A percentile compares a stretch with the other conserved stretches of the same genome.
Evolutionary conservation across 2,329 filamentous ascomycete genomes (phyloP).

Genomic region (Apiospora aurea): DNA sequence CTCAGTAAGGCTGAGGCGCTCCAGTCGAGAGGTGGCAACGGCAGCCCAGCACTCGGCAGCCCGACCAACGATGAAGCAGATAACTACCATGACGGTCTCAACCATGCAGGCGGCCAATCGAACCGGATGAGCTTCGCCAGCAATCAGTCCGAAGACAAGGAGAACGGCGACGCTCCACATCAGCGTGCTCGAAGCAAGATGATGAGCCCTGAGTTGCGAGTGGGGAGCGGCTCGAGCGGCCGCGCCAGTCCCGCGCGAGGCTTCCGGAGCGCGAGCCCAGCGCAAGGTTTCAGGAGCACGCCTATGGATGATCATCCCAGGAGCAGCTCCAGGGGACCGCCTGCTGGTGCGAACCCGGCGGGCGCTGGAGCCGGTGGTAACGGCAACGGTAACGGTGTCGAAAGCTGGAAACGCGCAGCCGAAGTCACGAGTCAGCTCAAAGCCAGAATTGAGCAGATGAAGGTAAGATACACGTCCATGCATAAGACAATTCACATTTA

Average conservation of each 20-base stretch:
- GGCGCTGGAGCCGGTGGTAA: slow-evolving; percentile 13
- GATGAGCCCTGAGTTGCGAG: slow-evolving; percentile 61
- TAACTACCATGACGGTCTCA: slow-evolving; percentile 62
- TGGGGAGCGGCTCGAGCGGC: slow-evolving; percentile 62
- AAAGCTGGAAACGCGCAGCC: slow-evolving; percentile 96
- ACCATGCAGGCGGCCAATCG: slow-evolving; percentile 45
- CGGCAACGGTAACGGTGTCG: slow-evolving; percentile 62
- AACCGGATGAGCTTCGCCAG: slow-evolving; percentile 70
- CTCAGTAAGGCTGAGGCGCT: slow-evolving; percentile 65
- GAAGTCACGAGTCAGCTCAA: slow-evolving; percentile 98
- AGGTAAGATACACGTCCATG: slow-evolving; percentile 56
- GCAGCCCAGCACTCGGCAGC: slow-evolving; percentile 55
- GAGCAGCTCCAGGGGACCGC: slow-evolving; percentile 32
- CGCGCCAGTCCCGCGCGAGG: slow-evolving; percentile 66
- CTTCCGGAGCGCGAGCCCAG: slow-evolving; percentile 65
- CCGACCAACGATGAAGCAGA: slow-evolving; percentile 65
- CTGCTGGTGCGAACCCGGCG: slow-evolving; percentile 30
- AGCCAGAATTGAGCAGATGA: slow-evolving; percentile 98
- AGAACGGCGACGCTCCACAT: slow-evolving; percentile 64
- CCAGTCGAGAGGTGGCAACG: slow-evolving; percentile 43
- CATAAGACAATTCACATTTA: slow-evolving; percentile 5
- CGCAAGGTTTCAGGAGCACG: slow-evolving; percentile 57
- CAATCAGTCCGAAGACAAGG: slow-evolving; percentile 77
- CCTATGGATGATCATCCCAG: slow-evolving; percentile 36
- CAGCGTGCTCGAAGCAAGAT: slow-evolving; percentile 56